A percentile compares a stretch with the other conserved stretches of the same genome.
Conservation (phyloP, 441 rosid species). For the Pelargonium fulgidum region DNA sequence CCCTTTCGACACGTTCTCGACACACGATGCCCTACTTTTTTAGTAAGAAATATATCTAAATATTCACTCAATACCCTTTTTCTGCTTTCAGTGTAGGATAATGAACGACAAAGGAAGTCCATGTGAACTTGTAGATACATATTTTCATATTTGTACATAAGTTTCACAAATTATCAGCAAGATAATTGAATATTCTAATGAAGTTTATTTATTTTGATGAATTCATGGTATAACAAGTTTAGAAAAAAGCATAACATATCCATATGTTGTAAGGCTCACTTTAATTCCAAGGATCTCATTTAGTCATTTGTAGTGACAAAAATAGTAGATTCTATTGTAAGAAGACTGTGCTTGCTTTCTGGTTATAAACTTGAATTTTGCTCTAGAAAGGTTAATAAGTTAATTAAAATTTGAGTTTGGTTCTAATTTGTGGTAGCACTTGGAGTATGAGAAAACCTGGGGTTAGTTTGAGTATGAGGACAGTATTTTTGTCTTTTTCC, state of each 20-base stretch:
- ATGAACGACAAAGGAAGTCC: conserved; percentile 56
- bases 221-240: not conserved
- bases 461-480: not conserved
- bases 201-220: not conserved
- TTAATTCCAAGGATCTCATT: no score
- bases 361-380: not conserved
- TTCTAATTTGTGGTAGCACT: not conserved
- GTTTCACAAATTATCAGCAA: conserved; percentile 17
- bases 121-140: conserved; percentile 80
- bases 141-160: conserved; percentile 77
- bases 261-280: not conserved
- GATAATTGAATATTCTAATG: conserved; percentile 6
- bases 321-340: no score
- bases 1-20: no score
- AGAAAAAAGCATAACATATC: not conserved
- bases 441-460: conserved; percentile 3
- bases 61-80: not conserved
- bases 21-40: no score
- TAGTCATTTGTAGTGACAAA: no score
- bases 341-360: not conserved
- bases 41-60: not conserved
- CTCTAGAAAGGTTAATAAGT: not conserved
- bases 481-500: no score
- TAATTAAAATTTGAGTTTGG: not conserved
- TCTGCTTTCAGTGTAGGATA: conserved; percentile 39